Percentiles rank a stretch among this genome's conserved stretches.
Evolutionary conservation across 495 filamentous ascomycete genomes (phyloP).

Genomic region (Penicillium mononematosum): DNA sequence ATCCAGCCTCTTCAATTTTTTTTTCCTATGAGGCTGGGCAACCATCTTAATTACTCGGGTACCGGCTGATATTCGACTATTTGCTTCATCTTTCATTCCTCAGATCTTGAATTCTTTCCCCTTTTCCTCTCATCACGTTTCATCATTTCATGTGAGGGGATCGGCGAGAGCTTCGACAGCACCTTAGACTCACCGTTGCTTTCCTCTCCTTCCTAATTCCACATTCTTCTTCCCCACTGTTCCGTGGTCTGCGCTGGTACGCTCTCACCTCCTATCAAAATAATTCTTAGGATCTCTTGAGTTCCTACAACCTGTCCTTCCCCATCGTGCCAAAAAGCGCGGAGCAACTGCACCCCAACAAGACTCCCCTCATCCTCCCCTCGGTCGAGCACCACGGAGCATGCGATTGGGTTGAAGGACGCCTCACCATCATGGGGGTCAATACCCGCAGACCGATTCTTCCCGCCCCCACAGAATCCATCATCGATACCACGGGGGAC

Average conservation of each 20-base stretch:
- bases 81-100: constrained; percentile 17
- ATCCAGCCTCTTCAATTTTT: constrained; percentile 16
- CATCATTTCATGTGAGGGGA: constrained; percentile 25
- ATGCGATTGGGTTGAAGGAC: constrained; percentile 36
- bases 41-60: constrained; percentile 8
- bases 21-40: constrained; percentile 6
- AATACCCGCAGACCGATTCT: constrained; percentile 66
- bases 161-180: constrained; percentile 14
- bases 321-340: constrained; percentile 23
- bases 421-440: constrained; percentile 62
- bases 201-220: constrained; percentile 13
- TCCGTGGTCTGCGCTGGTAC: constrained; percentile 32
- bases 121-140: constrained; percentile 9
- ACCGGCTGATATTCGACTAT: constrained; percentile 13
- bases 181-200: constrained; percentile 17
- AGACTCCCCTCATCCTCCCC: constrained; percentile 17
- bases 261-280: constrained; percentile 20
- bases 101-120: constrained; percentile 8
- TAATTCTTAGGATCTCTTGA: not conserved
- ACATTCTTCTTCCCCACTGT: constrained; percentile 17
- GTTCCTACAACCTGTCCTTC: constrained; percentile 13
- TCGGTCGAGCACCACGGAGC: constrained; percentile 19
- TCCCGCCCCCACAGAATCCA: constrained; percentile 77
- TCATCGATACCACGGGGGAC: constrained; percentile 58
- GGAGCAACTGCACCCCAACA: constrained; percentile 15